Base-by-base conservation (phyloP, 805 yeast species). In the Kazachstania martiniae region DNA sequence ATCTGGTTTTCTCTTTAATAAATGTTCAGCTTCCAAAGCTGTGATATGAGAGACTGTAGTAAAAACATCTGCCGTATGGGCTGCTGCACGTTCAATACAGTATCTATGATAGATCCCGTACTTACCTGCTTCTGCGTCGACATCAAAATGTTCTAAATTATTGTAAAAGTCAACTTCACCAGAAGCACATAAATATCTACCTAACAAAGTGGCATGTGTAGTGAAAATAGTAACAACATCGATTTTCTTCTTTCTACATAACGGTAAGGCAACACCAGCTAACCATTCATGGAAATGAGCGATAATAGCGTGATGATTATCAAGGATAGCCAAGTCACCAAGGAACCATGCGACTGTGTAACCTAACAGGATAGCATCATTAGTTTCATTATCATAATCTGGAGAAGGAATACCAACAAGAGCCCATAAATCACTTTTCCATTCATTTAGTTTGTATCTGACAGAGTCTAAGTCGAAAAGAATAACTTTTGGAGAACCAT, bases 271-370 rank as follows among this genome's bases (percentile, higher is more conserved):
- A 28, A 91, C 86, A 46, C 97, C 96, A 2, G 98, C 96, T 37
- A 89, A 70, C 98, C 98, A 89, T 63, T 89, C 98, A 63, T 89
- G 98, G 57, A 82, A 87, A 54, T 89, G 98, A 35, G 91, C 77
- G 39, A 89, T 77, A 32, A 91, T 86, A 0, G 97, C 96, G 46
- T 89, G 75, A 33, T 79, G 79, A 16, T 75, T 70, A 56, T 91
- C 94, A 48, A 77, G 74, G 52, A 67, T 74, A n/a, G 83, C 84
- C 53, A 84, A 70, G 58, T 91, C 97, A 12, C 98, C 98, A 35
- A 91, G 63, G 56, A 89, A 87, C 98, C 98, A 89, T 3, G 97
- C 94, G 17, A 86, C 94, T 31, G 85, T 62, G 60, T 89, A 89
- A 19, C 98, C 98, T 44, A 89, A 65, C 40, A 89, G 65, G 42